Base-by-base conservation (phyloP, 805 yeast species). In the Candida nemodendra region DNA sequence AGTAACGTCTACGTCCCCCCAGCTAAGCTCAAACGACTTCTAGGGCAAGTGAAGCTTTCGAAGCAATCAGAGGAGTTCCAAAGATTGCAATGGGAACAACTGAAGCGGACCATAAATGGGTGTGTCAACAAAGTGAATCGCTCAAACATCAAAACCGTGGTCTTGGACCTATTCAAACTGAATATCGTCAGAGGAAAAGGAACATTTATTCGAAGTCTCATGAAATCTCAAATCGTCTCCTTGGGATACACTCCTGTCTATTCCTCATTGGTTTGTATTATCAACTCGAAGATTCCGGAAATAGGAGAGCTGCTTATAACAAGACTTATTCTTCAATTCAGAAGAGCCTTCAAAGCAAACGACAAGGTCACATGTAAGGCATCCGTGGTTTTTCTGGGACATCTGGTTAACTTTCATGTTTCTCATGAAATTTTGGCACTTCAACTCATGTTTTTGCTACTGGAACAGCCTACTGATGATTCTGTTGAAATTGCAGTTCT, bases 271-370 rank as follows among this genome's bases (percentile, higher is more conserved):
- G 69, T 75, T 0, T 69, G 81, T 2, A 69, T 81, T 1, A 35
- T 88, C 9, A 83, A 84, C 57, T 72, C 84, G 4, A 76, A 81
- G 47, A 56, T 85, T 3, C 93, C 95, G 0, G 74, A 74, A 24
- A 61, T 86, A 13, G 95, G 95, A 2, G 72, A 72, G 39, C 56
- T 81, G 4, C 45, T 84, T 22, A 56, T 71, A 0, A 53, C 69
- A 7, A 66, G 93, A 42, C 58, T 81, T 18, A 64, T 83, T 1
- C 50, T 79, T 3, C 79, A 71, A 39, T 85, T 86, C 59, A 71
- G 80, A 30, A 68, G 70, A 44, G 71, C 72, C 0, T 81, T 66
- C 57, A 64, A 67, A 47, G 53, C 65, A 16, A 69, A 73, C 40
- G 72, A 79, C 48, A 71, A 69, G 41, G 44, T 52, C 0, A 45